phyloP scores from a whole-genome alignment of 345 rosid species.

The Iberis pinnata region DNA sequence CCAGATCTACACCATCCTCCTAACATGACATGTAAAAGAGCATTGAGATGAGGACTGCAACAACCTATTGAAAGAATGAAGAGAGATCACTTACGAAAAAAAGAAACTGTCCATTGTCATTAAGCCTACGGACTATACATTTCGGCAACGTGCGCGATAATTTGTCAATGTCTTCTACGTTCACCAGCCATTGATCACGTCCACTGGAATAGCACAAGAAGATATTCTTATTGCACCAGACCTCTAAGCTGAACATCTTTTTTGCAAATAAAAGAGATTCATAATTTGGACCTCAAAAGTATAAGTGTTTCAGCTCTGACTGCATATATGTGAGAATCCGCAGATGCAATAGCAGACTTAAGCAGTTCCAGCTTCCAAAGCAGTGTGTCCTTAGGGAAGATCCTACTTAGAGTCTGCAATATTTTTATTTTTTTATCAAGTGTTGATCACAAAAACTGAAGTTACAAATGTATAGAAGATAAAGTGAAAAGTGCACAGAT shows the following conservation, averaged over 20 bases:
- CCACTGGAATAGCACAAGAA: slow-evolving; percentile 36
- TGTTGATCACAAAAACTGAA: neutral
- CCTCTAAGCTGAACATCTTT: neutral
- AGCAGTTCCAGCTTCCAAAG: slow-evolving; percentile 63
- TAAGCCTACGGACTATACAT: slow-evolving; percentile 43
- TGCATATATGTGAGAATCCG: slow-evolving; percentile 45
- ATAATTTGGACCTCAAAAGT: slow-evolving; percentile 40
- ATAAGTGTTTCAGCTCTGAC: slow-evolving; percentile 47
- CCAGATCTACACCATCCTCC: slow-evolving; percentile 48
- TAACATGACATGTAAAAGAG: slow-evolving; percentile 18
- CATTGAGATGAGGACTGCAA: too few relatives aligned
- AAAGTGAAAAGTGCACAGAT: neutral
- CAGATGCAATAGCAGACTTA: slow-evolving; percentile 38
- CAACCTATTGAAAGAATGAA: slow-evolving; percentile 13
- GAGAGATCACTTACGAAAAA: slow-evolving; percentile 46
- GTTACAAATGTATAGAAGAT: neutral
- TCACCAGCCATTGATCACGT: slow-evolving; percentile 55
- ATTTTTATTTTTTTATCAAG: neutral
- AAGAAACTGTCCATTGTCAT: slow-evolving; percentile 54
- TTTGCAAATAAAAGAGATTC: neutral
- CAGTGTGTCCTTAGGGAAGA: slow-evolving; percentile 54
- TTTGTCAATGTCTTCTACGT: slow-evolving; percentile 51
- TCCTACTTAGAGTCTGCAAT: slow-evolving; percentile 43
- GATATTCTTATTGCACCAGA: neutral
- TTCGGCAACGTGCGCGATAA: slow-evolving; percentile 33